Evolutionary conservation across 164 flowering plant species (phyloP).

Genomic region (Vitis vinifera): ASM3070453v1 NC_081816.1:23227501-23228000

Average conservation of each 20-base stretch:
- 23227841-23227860: background rate
- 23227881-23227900: no score
- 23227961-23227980: no score
- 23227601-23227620: slow-evolving; percentile 20
- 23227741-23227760: slow-evolving; percentile 4
- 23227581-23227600: background rate
- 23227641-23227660: slow-evolving; percentile 26
- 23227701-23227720: background rate
- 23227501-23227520: no score
- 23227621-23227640: slow-evolving; percentile 21
- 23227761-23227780: background rate
- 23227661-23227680: slow-evolving; percentile 18
- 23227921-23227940: no score
- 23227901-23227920: no score
- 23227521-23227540: no score
- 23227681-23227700: background rate
- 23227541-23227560: background rate
- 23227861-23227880: no score
- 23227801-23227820: background rate
- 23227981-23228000: no score
- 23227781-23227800: background rate
- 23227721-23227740: background rate
- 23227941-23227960: no score
- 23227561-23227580: no score
- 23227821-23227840: background rate